Evolutionary conservation across 805 yeast species (phyloP).

Genomic region (Nakazawaea ernobii): DNA sequence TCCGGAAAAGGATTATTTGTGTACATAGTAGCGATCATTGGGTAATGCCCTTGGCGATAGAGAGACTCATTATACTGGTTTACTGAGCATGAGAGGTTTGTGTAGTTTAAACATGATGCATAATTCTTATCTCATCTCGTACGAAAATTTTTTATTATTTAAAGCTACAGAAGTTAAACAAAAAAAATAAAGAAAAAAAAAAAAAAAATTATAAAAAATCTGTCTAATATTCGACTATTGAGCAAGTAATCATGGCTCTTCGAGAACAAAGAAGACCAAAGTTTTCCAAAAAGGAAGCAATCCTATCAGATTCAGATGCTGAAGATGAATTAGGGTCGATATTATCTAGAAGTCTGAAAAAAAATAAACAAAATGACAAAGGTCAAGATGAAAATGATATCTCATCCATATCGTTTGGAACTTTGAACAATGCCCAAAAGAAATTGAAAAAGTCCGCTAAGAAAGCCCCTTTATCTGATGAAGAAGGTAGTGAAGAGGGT

Average conservation of each 20-base stretch:
- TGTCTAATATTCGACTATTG: neutral
- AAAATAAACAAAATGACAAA: neutral
- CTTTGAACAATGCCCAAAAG: slow-evolving; percentile 55
- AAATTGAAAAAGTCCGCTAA: slow-evolving; percentile 23
- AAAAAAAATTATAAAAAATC: neutral
- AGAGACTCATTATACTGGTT: no score
- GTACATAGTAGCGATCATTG: neutral
- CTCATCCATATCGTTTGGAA: slow-evolving; percentile 56
- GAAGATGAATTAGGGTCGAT: slow-evolving; percentile 3
- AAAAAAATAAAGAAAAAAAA: neutral
- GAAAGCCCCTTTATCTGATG: slow-evolving; percentile 13
- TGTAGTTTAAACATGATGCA: neutral
- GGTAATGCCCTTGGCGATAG: neutral
- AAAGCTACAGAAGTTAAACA: neutral
- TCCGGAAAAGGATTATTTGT: neutral
- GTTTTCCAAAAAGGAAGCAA: slow-evolving; percentile 13
- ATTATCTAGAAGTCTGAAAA: neutral
- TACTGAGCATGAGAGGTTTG: neutral
- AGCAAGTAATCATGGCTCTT: neutral
- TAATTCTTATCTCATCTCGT: neutral
- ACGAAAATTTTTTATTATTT: neutral
- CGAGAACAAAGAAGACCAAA: slow-evolving; percentile 15
- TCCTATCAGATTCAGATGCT: slow-evolving; percentile 6
- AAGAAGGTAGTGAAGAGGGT: slow-evolving; percentile 15
- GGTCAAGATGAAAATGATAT: slow-evolving; percentile 35